Evolutionary conservation across 805 yeast species (phyloP), one percentile per base, ranked within the genome.

Genomic region (Candida berthetii): DNA sequence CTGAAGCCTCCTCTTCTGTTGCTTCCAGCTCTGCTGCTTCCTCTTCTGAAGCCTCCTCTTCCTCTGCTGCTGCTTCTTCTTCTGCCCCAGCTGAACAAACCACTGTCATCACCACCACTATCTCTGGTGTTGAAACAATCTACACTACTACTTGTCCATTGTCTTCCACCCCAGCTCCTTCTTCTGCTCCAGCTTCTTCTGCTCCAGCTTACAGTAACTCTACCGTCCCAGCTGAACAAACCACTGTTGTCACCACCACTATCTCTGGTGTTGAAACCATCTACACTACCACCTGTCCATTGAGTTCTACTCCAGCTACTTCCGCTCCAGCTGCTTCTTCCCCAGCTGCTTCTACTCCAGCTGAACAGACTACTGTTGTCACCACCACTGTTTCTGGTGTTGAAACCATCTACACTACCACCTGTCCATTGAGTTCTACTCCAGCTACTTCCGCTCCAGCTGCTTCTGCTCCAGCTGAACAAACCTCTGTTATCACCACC

Each of bases 171-270:
- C n/a, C n/a, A n/a, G n/a, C n/a, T n/a, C n/a, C n/a, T n/a, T n/a
- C n/a, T n/a, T n/a, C n/a, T n/a, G n/a, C n/a, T n/a, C 25, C 25
- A 22, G 6, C n/a, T 27, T 9, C 13, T 11, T 11, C 29, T 27
- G 13, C n/a, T 27, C n/a, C 29, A 11, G 29, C 13, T 11, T 22
- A 22, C 24, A 13, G 31, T 27, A 24, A 17, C n/a, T 50, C 16
- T 57, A 54, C 28, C 56, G 51, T 31, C 8, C 29, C 29, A 27
- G n/a, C n/a, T 27, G 29, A 10, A 4, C 13, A 11, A 9, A 27
- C 29, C 13, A 45, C 31, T 18, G 44, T 37, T 37, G 45, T 28
- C 45, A 48, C 52, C 42, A 49, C 44, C 51, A 54, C 38, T 44
- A 48, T 27, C 34, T 27, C n/a, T 13, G 29, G 13, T 27, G n/a